Evolutionary conservation across 2,329 filamentous ascomycete genomes (phyloP), one percentile per base, ranked within the genome.

Genomic region (Neofusicoccum laricinum): DNA sequence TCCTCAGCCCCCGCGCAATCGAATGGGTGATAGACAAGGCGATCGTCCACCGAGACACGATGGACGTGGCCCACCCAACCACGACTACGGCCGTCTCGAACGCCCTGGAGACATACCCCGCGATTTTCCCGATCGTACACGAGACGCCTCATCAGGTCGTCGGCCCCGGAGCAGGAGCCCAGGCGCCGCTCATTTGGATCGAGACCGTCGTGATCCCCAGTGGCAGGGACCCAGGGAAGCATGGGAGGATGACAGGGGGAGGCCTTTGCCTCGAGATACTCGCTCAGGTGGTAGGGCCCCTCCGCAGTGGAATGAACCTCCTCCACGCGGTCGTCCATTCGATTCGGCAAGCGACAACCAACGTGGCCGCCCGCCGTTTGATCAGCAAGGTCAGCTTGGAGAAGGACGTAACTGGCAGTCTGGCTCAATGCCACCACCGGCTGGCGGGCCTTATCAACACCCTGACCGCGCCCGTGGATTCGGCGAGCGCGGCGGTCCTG

Each of bases 1-100:
- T 67, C 80, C 86, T 11, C 85, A 84, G 7, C 81, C 85, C 50
- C 81, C 81, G 0, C 79, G 79, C 25, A 51, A 67, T 19, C 71
- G 75, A 41, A 71, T 71, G 45, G 51, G 67, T 21, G 74, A 77
- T 41, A 74, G 75, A 36, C 67, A 70, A n/a, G 63, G 64, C 32
- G 76, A 78, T 30, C 74, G 75, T 19, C 68, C 68, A 19, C 41
- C 67, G 15, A 71, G 76, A 55, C 73, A 77, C 21, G 77, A 78
- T 38, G 68, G 64, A 62, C 73, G 76, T 57, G 69, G 69, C n/a
- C 67, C 67, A 32, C 71, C 71, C 25, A 72, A 75, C 25, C 72
- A 72, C 32, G 76, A 79, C 7, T 80, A 80, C 65, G 80, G 80
- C 36, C 75, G 81, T 63, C 74, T 79, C 17, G 80, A 83, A 17